Evolutionary conservation across 2,329 filamentous ascomycete genomes (phyloP).

Genomic region (Colletotrichum simmondsii): DNA sequence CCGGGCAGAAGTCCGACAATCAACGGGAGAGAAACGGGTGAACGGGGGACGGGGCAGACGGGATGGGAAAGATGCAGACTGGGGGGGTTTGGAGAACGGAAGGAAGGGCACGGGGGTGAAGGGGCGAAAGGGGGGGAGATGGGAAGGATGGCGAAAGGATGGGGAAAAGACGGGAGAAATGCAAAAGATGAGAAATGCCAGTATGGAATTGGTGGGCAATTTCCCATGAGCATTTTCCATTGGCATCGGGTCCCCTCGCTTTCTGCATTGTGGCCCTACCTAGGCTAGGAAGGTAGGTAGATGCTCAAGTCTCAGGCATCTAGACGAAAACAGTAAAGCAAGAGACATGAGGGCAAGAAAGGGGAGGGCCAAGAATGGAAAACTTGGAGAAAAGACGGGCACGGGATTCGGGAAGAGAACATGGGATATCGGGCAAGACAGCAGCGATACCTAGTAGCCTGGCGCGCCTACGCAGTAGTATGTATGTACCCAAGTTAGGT

Average conservation of each 20-base stretch:
- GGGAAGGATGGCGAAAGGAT: background rate
- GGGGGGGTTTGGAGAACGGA: background rate
- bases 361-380: background rate
- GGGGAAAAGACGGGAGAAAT: background rate
- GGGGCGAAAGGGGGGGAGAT: background rate
- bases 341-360: background rate
- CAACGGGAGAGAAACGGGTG: background rate
- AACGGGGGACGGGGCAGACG: background rate
- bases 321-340: background rate
- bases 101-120: background rate
- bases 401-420: background rate
- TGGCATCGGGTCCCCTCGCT: background rate
- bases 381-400: background rate
- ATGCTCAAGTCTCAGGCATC: background rate
- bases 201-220: background rate
- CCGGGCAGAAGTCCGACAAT: background rate
- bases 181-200: background rate
- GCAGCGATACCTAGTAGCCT: background rate
- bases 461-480: too few species aligned
- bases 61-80: background rate
- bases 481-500: background rate
- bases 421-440: background rate
- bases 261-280: background rate
- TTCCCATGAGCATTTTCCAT: background rate
- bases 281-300: background rate